These are phyloP conservation scores for Chamaecrista fasciculata DNA, from an alignment of 306 rosid species.

Conservation along the genomic window DNA sequence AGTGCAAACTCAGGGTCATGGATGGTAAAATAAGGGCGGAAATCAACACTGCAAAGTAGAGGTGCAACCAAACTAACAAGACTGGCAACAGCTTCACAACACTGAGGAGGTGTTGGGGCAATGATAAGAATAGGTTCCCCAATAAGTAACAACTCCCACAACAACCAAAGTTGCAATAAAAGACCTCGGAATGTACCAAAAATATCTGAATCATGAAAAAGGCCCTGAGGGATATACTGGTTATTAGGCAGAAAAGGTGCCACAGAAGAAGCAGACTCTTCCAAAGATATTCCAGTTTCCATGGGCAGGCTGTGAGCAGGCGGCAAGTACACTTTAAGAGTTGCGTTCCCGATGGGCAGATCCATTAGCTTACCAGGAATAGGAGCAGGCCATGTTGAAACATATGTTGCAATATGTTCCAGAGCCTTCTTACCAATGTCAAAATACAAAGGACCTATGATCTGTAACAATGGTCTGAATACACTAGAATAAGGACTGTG, in stretches of 20 bases:
- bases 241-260: constrained; percentile 81
- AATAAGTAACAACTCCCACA: constrained; percentile 86
- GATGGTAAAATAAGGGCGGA: constrained; percentile 93
- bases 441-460: constrained; percentile 87
- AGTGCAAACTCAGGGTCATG: constrained; percentile 76
- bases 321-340: constrained; percentile 82
- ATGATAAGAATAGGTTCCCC: constrained; percentile 92
- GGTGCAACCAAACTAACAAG: constrained; percentile 97
- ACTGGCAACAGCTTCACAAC: constrained; percentile 93
- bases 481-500: constrained; percentile 73
- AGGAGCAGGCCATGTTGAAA: constrained; percentile 87
- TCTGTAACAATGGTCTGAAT: constrained; percentile 86
- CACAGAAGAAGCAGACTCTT: constrained; percentile 53
- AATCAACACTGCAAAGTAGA: constrained; percentile 79
- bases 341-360: constrained; percentile 91
- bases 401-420: constrained; percentile 86
- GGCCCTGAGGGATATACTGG: constrained; percentile 73
- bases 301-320: constrained; percentile 74
- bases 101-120: constrained; percentile 94
- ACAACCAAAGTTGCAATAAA: constrained; percentile 86
- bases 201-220: constrained; percentile 87
- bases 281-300: constrained; percentile 48
- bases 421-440: constrained; percentile 88
- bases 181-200: constrained; percentile 79
- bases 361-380: constrained; percentile 79